These are phyloP conservation scores for Filobasidium uniguttulatum DNA, from an alignment of 1,284 basidiomycete species.

Conservation along the genomic window DNA sequence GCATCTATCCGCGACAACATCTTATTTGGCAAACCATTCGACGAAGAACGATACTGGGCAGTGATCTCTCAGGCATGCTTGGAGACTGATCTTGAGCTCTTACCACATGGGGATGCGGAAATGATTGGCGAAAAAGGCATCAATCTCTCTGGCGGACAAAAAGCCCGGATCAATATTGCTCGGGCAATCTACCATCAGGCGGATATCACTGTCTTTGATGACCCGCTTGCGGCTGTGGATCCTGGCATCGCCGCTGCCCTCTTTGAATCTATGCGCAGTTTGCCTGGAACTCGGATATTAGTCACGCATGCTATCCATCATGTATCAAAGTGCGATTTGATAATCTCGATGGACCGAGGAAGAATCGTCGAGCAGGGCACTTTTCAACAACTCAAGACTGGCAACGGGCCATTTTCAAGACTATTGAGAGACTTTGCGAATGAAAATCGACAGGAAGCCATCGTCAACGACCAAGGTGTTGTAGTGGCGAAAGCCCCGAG, in stretches of 20 bases:
- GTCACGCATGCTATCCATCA: conserved; percentile 42
- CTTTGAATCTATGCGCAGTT: conserved; percentile 60
- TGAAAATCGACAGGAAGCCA: conserved; percentile 39
- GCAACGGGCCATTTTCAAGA: conserved; percentile 53
- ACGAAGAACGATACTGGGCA: conserved; percentile 62
- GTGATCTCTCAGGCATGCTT: conserved; percentile 61
- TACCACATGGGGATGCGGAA: conserved; percentile 69
- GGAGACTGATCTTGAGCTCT: conserved; percentile 62
- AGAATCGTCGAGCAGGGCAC: conserved; percentile 61
- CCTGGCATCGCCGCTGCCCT: conserved; percentile 44
- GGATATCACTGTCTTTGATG: conserved; percentile 75
- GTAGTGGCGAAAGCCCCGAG: conserved; percentile 19
- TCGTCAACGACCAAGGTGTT: conserved; percentile 31
- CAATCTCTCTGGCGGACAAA: conserved; percentile 50
- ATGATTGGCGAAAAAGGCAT: conserved; percentile 75
- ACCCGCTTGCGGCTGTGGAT: conserved; percentile 46
- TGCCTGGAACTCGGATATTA: conserved; percentile 56
- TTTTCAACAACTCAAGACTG: conserved; percentile 51
- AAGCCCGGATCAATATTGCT: conserved; percentile 54
- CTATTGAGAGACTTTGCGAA: conserved; percentile 58
- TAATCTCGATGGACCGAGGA: conserved; percentile 47
- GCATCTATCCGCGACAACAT: conserved; percentile 63
- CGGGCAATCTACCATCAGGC: conserved; percentile 73
- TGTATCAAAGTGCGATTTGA: conserved; percentile 37
- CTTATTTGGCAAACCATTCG: conserved; percentile 66